Evolutionary conservation across 2,329 filamentous ascomycete genomes (phyloP).

Genomic region (Monilinia aucupariae): DNA sequence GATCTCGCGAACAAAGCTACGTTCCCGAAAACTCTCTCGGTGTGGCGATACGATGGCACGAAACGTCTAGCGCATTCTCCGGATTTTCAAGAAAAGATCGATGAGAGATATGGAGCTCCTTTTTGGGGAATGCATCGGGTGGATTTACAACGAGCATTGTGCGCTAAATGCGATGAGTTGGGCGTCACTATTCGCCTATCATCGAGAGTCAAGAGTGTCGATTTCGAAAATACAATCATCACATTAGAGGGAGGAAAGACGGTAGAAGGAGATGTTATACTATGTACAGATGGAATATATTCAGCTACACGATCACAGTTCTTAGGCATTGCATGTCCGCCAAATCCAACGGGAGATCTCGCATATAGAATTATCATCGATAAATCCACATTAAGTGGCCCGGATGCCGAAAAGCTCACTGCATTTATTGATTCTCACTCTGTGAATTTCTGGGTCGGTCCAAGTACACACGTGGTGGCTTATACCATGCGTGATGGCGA

Average conservation of each 20-base stretch:
- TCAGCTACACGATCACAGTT: conserved; percentile 49
- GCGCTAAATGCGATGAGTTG: conserved; percentile 36
- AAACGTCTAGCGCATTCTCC: conserved; percentile 30
- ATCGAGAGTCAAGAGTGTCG: conserved; percentile 35
- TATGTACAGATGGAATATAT: conserved; percentile 62
- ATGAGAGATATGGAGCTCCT: conserved; percentile 23
- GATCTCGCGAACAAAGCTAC: conserved; percentile 30
- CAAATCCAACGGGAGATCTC: conserved; percentile 56
- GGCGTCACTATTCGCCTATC: conserved; percentile 39
- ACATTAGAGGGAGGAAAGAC: conserved; percentile 29
- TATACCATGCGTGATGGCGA: conserved; percentile 55
- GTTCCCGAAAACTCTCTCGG: conserved; percentile 43
- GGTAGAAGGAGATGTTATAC: conserved; percentile 49
- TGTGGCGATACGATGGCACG: conserved; percentile 48
- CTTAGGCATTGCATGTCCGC: conserved; percentile 42
- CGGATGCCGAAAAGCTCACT: conserved; percentile 50
- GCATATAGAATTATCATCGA: conserved; percentile 58
- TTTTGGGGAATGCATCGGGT: conserved; percentile 46
- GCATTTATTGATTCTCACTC: conserved; percentile 31
- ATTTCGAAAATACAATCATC: conserved; percentile 25
- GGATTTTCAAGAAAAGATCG: conserved; percentile 29
- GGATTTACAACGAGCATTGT: conserved; percentile 44
- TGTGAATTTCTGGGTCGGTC: conserved; percentile 47
- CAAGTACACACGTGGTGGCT: conserved; percentile 47
- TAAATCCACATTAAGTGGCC: conserved; percentile 39